These are phyloP conservation scores for Graphilbum sp. DNA, from an alignment of 2,329 filamentous ascomycete genomes.

Conservation along the genomic window DNA sequence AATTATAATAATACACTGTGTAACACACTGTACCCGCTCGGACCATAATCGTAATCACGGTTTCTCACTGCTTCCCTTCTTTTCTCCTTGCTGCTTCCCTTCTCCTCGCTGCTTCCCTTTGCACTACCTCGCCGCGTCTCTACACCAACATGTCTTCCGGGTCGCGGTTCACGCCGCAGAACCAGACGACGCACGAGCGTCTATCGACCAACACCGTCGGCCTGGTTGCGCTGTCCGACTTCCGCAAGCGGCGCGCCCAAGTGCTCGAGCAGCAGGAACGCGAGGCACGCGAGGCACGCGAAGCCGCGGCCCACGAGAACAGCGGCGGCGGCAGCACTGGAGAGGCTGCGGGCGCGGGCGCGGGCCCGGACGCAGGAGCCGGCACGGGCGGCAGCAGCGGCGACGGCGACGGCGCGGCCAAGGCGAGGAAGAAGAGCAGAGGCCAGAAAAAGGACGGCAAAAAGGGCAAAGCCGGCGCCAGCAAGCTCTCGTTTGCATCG, in stretches of 20 bases:
- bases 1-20: not conserved
- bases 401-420: constrained; percentile 16
- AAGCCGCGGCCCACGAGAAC: not conserved
- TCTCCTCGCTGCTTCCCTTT: not conserved
- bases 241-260: constrained; percentile 87
- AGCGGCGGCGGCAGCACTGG: not conserved
- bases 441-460: constrained; percentile 24
- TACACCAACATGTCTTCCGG: constrained; percentile 23
- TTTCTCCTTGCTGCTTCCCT: not conserved
- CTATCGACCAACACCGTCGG: constrained; percentile 80
- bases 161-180: constrained; percentile 59
- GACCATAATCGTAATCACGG: no score
- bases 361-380: constrained; percentile 14
- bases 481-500: constrained; percentile 41
- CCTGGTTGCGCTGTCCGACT: constrained; percentile 81
- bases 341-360: not conserved
- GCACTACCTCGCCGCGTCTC: not conserved
- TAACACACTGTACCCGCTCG: not conserved
- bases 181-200: constrained; percentile 61
- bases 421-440: constrained; percentile 18
- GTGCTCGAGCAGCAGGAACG: constrained; percentile 83
- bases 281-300: constrained; percentile 48
- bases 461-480: constrained; percentile 17
- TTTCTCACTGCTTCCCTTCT: not conserved
- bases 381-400: constrained; percentile 15